Conservation (phyloP, 129 eudicot species). For the Arctium lappa region DNA sequence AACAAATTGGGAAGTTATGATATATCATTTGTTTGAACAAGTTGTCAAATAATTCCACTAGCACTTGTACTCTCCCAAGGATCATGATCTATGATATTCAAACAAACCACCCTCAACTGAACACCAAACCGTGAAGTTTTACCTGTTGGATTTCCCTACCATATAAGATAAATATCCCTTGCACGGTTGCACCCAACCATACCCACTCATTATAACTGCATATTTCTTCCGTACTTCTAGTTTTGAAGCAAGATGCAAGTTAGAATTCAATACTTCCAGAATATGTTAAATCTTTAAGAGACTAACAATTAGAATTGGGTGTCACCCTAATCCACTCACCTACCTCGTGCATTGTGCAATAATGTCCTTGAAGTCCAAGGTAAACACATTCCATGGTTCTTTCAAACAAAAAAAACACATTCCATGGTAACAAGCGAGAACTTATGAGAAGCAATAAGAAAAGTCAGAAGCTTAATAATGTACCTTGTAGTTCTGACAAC, state of each 20-base stretch:
- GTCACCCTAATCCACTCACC: background rate
- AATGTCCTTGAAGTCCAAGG: background rate
- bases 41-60: background rate
- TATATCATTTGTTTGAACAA: background rate
- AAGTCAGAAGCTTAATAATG: background rate
- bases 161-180: background rate
- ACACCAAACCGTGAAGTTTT: background rate
- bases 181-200: background rate
- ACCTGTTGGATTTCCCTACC: background rate
- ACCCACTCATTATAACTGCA: background rate
- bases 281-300: background rate
- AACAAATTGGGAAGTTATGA: background rate
- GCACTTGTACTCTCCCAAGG: background rate
- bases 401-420: no score
- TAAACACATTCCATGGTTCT: background rate
- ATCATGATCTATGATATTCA: background rate
- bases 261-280: background rate
- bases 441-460: background rate
- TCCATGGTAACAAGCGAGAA: background rate
- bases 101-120: background rate
- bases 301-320: background rate
- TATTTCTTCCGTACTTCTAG: background rate
- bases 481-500: constrained; percentile 98
- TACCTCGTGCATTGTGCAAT: background rate
- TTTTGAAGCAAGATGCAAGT: background rate